These are phyloP conservation scores for Xylariales sp. DNA, from an alignment of 2,329 filamentous ascomycete species.

Conservation along the genomic window DNA sequence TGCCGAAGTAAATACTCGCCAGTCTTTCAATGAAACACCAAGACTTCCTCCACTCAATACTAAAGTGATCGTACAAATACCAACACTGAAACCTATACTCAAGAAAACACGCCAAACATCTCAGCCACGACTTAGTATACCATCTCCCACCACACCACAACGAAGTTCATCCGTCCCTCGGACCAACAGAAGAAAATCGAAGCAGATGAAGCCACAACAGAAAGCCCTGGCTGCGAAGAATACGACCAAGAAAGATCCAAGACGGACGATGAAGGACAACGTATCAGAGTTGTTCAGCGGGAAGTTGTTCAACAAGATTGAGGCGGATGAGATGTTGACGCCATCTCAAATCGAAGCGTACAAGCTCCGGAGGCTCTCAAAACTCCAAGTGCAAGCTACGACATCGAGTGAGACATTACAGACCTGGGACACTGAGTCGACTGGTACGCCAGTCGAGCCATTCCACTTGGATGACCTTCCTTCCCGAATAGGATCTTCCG, in stretches of 20 bases:
- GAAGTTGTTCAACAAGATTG: conserved; percentile 49
- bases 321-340: conserved; percentile 56
- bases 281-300: conserved; percentile 53
- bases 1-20: conserved; percentile 30
- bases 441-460: conserved; percentile 40
- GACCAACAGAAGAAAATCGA: conserved; percentile 36
- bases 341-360: conserved; percentile 45
- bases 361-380: conserved; percentile 33
- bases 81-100: background rate
- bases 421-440: conserved; percentile 25
- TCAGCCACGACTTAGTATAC: conserved; percentile 13
- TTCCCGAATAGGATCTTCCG: conserved; percentile 36
- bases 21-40: conserved; percentile 20
- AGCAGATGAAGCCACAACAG: conserved; percentile 22
- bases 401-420: conserved; percentile 25
- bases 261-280: conserved; percentile 52
- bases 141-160: conserved; percentile 19
- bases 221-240: conserved; percentile 21
- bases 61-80: background rate
- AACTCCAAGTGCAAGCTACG: conserved; percentile 23
- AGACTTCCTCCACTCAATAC: conserved; percentile 22
- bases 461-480: conserved; percentile 46
- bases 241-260: conserved; percentile 28
- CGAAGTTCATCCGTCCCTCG: conserved; percentile 27
- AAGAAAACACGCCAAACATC: conserved; percentile 15